Evolutionary conservation across 768 basidiomycete species (phyloP).

Genomic region (Leccinum barrowsii): DNA sequence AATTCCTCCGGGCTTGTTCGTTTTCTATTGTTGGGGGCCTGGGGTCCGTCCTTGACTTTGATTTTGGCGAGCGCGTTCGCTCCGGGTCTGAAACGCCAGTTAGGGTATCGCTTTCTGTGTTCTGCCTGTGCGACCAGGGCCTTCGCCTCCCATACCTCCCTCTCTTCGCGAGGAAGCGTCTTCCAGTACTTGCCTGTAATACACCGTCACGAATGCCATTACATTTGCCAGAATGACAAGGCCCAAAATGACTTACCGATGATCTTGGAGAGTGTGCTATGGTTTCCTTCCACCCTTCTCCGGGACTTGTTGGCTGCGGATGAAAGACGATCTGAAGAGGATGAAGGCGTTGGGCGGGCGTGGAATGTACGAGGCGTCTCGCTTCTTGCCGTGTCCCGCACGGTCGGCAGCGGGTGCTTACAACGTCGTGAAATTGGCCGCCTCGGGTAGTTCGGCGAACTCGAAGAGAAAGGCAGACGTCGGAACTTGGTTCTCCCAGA

Average conservation of each 20-base stretch:
- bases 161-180: conserved; percentile 60
- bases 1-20: conserved; percentile 23
- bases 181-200: conserved; percentile 69
- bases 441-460: conserved; percentile 14
- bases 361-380: conserved; percentile 73
- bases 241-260: conserved; percentile 46
- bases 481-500: conserved; percentile 26
- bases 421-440: conserved; percentile 14
- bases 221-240: background rate
- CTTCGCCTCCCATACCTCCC: conserved; percentile 74
- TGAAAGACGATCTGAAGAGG: conserved; percentile 77
- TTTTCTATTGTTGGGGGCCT: conserved; percentile 26
- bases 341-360: conserved; percentile 86
- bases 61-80: conserved; percentile 39
- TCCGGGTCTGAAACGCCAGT: conserved; percentile 80
- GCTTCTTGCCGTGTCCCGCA: conserved; percentile 55
- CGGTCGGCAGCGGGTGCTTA: conserved; percentile 33
- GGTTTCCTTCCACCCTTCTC: conserved; percentile 75
- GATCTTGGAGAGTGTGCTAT: conserved; percentile 77
- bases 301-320: conserved; percentile 68
- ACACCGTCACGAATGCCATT: background rate
- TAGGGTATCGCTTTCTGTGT: conserved; percentile 70
- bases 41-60: conserved; percentile 41
- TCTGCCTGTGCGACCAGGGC: conserved; percentile 68
- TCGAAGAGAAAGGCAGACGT: conserved; percentile 17